A percentile compares a stretch with the other conserved stretches of the same genome.
phyloP scores from a whole-genome alignment of 2,329 filamentous ascomycete species.

The Fusarium annulatum region DNA sequence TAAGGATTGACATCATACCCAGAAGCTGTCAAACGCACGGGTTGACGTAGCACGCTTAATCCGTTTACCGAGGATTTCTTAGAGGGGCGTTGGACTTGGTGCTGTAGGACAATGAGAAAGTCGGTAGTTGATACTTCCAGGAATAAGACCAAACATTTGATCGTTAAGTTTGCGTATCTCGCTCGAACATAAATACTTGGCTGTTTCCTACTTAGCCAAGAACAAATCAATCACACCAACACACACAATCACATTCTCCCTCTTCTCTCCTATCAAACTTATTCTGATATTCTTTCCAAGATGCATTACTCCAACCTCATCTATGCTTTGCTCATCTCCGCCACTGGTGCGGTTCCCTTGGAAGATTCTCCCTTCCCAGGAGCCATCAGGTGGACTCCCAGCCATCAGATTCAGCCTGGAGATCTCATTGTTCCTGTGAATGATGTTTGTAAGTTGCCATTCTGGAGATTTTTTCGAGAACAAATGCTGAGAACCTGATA shows the following conservation, averaged over 20 bases:
- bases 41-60: background rate
- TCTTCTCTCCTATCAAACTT: background rate
- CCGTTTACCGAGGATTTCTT: background rate
- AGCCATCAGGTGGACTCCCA: background rate
- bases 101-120: background rate
- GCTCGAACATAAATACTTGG: background rate
- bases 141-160: background rate
- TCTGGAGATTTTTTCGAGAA: fast-evolving
- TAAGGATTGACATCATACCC: background rate
- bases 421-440: background rate
- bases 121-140: background rate
- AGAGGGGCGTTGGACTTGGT: background rate
- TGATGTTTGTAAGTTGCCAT: background rate
- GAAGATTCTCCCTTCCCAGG: background rate
- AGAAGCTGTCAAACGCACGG: background rate
- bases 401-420: background rate
- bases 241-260: background rate
- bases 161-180: background rate
- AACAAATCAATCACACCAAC: background rate
- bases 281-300: background rate
- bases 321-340: background rate
- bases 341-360: fast-evolving
- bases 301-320: background rate
- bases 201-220: background rate
- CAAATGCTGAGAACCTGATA: background rate